phyloP scores from a whole-genome alignment of 106 monocot genomes.

The Apostasia shenzhenica region DNA sequence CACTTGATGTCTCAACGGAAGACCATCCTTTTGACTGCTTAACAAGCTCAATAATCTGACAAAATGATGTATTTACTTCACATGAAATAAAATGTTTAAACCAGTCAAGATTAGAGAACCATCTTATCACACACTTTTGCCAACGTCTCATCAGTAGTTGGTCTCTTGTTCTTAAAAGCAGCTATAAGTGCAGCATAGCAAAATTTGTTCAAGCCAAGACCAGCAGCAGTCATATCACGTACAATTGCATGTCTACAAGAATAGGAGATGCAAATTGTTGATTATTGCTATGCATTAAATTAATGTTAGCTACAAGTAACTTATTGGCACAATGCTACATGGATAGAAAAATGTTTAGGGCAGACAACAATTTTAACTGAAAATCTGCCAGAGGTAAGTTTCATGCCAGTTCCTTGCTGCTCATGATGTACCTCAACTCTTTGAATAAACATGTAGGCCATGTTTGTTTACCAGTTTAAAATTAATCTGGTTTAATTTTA shows the following conservation, averaged over 20 bases:
- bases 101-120: neutral
- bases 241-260: conserved; percentile 71
- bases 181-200: conserved; percentile 98
- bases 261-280: conserved; percentile 4
- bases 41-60: conserved; percentile 86
- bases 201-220: conserved; percentile 87
- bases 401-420: no score
- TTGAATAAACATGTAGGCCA: no score
- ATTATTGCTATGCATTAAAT: neutral
- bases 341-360: no score
- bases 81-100: conserved; percentile 3
- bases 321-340: no score
- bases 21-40: conserved; percentile 96
- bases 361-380: no score
- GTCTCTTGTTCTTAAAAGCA: conserved; percentile 78
- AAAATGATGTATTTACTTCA: conserved; percentile 5
- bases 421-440: no score
- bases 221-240: conserved; percentile 97
- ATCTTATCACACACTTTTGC: conserved; percentile 45
- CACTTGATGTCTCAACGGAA: conserved; percentile 61
- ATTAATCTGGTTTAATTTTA: no score
- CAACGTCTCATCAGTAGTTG: conserved; percentile 56
- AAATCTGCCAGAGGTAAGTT: no score
- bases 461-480: no score
- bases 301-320: no score